Conservation (phyloP, 306 rosid genomes). For the Cicer chorassanicum region DNA sequence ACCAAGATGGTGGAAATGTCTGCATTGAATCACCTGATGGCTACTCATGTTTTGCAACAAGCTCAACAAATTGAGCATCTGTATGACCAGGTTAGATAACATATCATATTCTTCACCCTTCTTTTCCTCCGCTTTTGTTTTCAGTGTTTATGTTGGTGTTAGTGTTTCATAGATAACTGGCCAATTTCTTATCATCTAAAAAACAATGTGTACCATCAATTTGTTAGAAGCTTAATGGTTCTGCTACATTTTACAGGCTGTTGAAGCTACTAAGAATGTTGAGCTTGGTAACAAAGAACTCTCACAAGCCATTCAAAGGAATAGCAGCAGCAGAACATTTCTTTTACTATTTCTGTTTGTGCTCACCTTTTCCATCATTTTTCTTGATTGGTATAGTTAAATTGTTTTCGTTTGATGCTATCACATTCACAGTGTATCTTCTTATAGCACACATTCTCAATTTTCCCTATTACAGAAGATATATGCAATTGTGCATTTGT, state of each 20-base stretch:
- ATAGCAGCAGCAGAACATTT: constrained; percentile 90
- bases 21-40: constrained; percentile 90
- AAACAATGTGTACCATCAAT: not conserved
- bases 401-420: constrained; percentile 31
- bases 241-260: constrained; percentile 65
- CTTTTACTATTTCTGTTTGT: constrained; percentile 86
- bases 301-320: constrained; percentile 83
- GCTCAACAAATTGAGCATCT: constrained; percentile 90
- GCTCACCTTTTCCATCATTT: constrained; percentile 78
- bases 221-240: constrained; percentile 25
- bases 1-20: constrained; percentile 99
- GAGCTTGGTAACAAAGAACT: constrained; percentile 95
- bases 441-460: not conserved
- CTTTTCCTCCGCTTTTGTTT: not conserved
- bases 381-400: constrained; percentile 96
- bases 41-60: constrained; percentile 96
- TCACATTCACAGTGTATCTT: constrained; percentile 17
- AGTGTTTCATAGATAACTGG: not conserved
- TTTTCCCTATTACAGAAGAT: constrained; percentile 28
- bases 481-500: constrained; percentile 11
- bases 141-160: too few relatives aligned
- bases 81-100: constrained; percentile 75
- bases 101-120: constrained; percentile 29
- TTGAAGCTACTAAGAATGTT: constrained; percentile 89
- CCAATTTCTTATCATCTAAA: not conserved